phyloP scores from a whole-genome alignment of 768 basidiomycete genomes.

The Tulasnella sp. region DNA sequence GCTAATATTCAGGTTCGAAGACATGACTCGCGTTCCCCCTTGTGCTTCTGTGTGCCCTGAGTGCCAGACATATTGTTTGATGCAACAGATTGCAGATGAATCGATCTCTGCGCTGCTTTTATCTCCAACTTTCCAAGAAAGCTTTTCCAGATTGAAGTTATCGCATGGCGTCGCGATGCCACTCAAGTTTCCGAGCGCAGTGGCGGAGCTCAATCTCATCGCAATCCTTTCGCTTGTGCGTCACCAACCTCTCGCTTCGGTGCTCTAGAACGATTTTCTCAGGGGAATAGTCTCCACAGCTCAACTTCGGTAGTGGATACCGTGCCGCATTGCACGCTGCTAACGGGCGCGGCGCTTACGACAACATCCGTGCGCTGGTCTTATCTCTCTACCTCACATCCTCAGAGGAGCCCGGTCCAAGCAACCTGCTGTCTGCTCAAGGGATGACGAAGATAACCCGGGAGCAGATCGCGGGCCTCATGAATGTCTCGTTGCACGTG shows the following conservation, averaged over 20 bases:
- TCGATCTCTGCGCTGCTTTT: constrained; percentile 50
- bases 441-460: constrained; percentile 48
- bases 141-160: constrained; percentile 38
- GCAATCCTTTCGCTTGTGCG: constrained; percentile 49
- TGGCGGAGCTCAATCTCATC: constrained; percentile 74
- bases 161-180: constrained; percentile 67
- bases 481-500: constrained; percentile 55
- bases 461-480: constrained; percentile 56
- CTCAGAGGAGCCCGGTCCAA: not conserved
- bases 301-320: constrained; percentile 80
- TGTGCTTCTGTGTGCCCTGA: no score
- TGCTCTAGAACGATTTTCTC: constrained; percentile 4
- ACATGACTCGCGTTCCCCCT: no score
- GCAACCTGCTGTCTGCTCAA: constrained; percentile 35
- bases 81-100: constrained; percentile 47
- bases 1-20: no score
- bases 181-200: constrained; percentile 59
- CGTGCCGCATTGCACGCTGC: constrained; percentile 58
- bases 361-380: constrained; percentile 63
- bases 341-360: constrained; percentile 73
- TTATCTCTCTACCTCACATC: constrained; percentile 57
- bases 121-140: constrained; percentile 50
- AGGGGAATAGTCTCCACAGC: constrained; percentile 19
- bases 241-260: not conserved
- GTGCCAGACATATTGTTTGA: no score